These are phyloP conservation scores for Arachis hypogaea DNA, from an alignment of 306 rosid species.

Conservation along the genomic window DNA sequence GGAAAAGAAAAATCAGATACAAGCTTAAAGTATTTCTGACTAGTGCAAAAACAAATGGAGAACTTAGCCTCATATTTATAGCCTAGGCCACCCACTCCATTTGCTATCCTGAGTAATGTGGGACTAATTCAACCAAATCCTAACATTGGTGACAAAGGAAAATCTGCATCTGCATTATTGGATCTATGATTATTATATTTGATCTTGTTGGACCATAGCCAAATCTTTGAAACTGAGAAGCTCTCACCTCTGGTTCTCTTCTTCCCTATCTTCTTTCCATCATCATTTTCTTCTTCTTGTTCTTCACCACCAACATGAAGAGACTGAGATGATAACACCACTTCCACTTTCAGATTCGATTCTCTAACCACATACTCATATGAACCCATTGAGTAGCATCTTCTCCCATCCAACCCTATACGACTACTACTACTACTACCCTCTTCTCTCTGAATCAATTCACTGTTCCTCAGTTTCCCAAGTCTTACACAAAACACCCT, in stretches of 20 bases:
- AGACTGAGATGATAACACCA: slow-evolving; percentile 46
- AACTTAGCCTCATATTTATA: too few relatives aligned
- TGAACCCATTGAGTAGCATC: slow-evolving; percentile 94
- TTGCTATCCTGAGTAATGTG: too few relatives aligned
- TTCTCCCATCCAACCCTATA: slow-evolving; percentile 62
- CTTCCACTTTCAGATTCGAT: slow-evolving; percentile 66
- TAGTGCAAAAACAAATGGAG: too few relatives aligned
- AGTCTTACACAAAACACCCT: slow-evolving; percentile 82
- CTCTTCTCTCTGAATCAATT: slow-evolving; percentile 24
- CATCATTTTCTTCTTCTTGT: slow-evolving; percentile 36
- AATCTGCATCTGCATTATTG: not conserved
- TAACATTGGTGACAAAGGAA: too few relatives aligned
- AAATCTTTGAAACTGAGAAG: slow-evolving; percentile 90
- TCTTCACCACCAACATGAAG: slow-evolving; percentile 5
- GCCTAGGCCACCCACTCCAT: too few relatives aligned
- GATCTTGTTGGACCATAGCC: slow-evolving; percentile 83
- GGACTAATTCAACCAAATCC: too few relatives aligned
- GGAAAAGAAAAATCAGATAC: too few relatives aligned
- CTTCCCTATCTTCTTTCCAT: slow-evolving; percentile 63
- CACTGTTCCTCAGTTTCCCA: slow-evolving; percentile 70
- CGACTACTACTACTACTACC: slow-evolving; percentile 48
- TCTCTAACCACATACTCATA: slow-evolving; percentile 73
- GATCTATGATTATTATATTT: slow-evolving; percentile 41
- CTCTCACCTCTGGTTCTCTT: slow-evolving; percentile 65
- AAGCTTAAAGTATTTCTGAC: too few relatives aligned